Evolutionary conservation across 164 flowering plant species (phyloP).

Genomic region (Annona squamosa): DNA sequence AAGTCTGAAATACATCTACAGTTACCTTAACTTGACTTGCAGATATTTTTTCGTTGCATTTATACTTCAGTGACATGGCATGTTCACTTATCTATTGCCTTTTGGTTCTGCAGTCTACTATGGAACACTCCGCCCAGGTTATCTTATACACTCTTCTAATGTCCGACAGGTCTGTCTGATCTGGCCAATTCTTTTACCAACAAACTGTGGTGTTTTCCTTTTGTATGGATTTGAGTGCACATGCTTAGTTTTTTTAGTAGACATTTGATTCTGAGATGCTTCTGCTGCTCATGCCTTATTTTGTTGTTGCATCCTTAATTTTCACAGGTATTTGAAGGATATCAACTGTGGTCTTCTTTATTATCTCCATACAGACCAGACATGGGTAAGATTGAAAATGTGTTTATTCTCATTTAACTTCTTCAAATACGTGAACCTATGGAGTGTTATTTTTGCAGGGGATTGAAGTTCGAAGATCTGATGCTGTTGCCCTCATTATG

Average conservation of each 20-base stretch:
- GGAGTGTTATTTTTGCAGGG: slow-evolving; percentile 40
- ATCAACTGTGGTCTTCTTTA: slow-evolving; percentile 81
- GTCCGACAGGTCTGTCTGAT: slow-evolving; percentile 74
- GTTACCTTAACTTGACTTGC: neutral
- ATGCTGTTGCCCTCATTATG: slow-evolving; percentile 85
- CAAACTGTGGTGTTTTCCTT: neutral
- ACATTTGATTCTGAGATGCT: neutral
- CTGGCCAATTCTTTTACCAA: neutral
- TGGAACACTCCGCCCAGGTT: slow-evolving; percentile 94
- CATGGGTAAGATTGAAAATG: slow-evolving; percentile 43
- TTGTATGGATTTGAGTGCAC: neutral
- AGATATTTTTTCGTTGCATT: neutral
- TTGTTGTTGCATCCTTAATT: neutral
- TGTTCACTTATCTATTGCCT: slow-evolving; percentile 4
- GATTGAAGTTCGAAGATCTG: slow-evolving; percentile 63
- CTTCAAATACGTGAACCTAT: slow-evolving; percentile 8
- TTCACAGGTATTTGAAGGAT: slow-evolving; percentile 54
- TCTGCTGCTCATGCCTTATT: slow-evolving; percentile 8
- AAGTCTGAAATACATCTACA: neutral
- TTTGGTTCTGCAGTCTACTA: slow-evolving; percentile 53
- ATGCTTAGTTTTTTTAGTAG: neutral
- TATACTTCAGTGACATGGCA: neutral
- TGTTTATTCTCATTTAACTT: neutral
- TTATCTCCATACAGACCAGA: slow-evolving; percentile 90
- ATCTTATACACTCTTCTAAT: slow-evolving; percentile 85